Evolutionary conservation across 768 basidiomycete species (phyloP).

Genomic region (Leccinum obscurum): DNA sequence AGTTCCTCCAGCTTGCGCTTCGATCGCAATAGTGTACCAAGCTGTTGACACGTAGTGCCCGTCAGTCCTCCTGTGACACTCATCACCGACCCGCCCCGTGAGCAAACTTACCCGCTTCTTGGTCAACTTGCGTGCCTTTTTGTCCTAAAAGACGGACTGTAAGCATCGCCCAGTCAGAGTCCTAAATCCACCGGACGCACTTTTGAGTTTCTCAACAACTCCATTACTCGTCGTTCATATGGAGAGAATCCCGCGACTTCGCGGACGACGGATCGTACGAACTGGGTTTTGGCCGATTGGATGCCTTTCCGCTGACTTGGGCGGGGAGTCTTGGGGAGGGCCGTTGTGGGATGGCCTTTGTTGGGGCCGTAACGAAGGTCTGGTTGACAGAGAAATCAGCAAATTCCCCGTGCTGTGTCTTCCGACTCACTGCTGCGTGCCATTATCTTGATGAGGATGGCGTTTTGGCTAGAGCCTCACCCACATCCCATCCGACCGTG

Average conservation of each 20-base stretch:
- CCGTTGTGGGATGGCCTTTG: conserved; percentile 86
- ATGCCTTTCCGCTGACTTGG: conserved; percentile 94
- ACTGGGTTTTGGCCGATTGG: conserved; percentile 86
- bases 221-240: conserved; percentile 97
- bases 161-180: not conserved
- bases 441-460: conserved; percentile 62
- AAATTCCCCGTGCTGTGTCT: not conserved
- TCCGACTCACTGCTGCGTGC: conserved; percentile 67
- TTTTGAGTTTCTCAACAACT: conserved; percentile 97
- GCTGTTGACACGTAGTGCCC: conserved; percentile 41
- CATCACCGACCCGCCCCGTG: not conserved
- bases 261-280: conserved; percentile 90
- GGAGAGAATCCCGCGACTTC: conserved; percentile 98
- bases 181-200: conserved; percentile 41
- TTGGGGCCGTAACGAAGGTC: conserved; percentile 85
- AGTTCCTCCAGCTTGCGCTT: conserved; percentile 99
- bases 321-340: conserved; percentile 69
- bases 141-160: conserved; percentile 60
- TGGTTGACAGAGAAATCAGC: conserved; percentile 34
- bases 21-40: conserved; percentile 96
- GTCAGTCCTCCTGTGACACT: not conserved
- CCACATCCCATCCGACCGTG: conserved; percentile 10
- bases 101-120: conserved; percentile 90
- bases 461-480: conserved; percentile 22
- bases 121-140: conserved; percentile 98